Conservation (phyloP, 208 protist species). For the Trypanosoma boissoni region DNA sequence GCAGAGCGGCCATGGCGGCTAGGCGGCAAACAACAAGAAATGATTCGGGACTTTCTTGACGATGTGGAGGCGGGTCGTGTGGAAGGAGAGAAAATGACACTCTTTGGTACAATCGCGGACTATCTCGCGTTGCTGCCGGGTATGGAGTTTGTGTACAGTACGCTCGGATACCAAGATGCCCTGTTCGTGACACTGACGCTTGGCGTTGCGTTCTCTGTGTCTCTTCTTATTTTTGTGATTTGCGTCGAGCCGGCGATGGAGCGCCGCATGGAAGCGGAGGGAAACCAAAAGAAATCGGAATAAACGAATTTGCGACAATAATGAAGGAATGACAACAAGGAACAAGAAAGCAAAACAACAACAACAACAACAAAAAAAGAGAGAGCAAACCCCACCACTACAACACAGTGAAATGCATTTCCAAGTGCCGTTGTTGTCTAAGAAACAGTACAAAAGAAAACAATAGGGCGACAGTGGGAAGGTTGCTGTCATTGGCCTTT, state of each 20-base stretch:
- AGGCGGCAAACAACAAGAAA: constrained; percentile 50
- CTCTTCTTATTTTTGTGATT: constrained; percentile 38
- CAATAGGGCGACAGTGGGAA: too few species aligned
- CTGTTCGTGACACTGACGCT: constrained; percentile 58
- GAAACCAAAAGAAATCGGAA: constrained; percentile 17
- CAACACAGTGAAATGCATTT: too few species aligned
- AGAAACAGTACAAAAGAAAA: too few species aligned
- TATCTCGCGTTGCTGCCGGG: constrained; percentile 45
- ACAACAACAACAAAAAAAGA: constrained; percentile 1
- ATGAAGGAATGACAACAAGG: background rate
- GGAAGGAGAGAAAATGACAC: constrained; percentile 54
- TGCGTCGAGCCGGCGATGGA: constrained; percentile 65
- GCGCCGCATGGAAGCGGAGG: constrained; percentile 1
- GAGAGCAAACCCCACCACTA: too few species aligned
- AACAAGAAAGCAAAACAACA: constrained; percentile 25
- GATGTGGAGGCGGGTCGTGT: constrained; percentile 52
- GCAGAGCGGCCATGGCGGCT: constrained; percentile 51
- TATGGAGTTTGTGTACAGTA: constrained; percentile 50
- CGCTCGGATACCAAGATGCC: constrained; percentile 68
- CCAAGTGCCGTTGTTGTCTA: too few species aligned
- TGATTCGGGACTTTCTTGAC: constrained; percentile 52
- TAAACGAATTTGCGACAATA: constrained; percentile 17
- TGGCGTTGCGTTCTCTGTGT: constrained; percentile 54
- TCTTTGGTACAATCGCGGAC: constrained; percentile 57
- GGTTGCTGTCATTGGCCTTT: too few species aligned